Evolutionary conservation across 306 rosid genomes (phyloP).

Genomic region (Prunus fruticosa): DNA sequence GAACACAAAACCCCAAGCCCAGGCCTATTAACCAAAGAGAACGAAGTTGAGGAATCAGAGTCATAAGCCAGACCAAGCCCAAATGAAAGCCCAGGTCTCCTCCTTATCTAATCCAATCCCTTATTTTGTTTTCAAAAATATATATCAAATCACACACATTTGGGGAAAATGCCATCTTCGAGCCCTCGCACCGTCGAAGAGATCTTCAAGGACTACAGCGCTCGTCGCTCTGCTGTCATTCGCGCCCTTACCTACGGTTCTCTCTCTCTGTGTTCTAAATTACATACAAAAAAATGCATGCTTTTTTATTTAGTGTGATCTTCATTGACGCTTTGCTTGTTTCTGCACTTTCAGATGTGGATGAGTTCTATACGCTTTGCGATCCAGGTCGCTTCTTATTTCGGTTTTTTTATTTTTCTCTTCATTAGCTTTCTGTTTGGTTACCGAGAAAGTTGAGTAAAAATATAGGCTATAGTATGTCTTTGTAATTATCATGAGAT

Average conservation of each 20-base stretch:
- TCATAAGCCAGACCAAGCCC: neutral
- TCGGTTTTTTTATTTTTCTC: neutral
- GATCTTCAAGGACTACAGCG: constrained; percentile 61
- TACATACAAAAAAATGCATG: neutral
- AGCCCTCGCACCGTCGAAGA: constrained; percentile 57
- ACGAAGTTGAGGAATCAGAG: too few relatives aligned
- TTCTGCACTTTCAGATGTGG: constrained; percentile 40
- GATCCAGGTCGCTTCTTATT: constrained; percentile 47
- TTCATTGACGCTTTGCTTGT: constrained; percentile 9
- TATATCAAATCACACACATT: neutral
- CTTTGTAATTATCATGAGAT: neutral
- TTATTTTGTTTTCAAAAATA: neutral
- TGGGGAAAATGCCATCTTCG: constrained; percentile 20
- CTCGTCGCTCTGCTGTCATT: constrained; percentile 47
- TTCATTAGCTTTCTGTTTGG: neutral
- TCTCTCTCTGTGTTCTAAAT: neutral
- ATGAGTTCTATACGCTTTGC: constrained; percentile 47
- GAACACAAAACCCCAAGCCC: too few relatives aligned
- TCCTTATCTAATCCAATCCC: neutral
- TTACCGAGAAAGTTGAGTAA: neutral
- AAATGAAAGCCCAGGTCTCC: neutral
- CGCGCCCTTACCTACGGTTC: constrained; percentile 60
- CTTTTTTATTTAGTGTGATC: neutral
- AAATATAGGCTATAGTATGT: neutral
- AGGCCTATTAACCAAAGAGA: too few relatives aligned